phyloP scores from a whole-genome alignment of 2,329 filamentous ascomycete species.

The Botryotinia calthae region DNA sequence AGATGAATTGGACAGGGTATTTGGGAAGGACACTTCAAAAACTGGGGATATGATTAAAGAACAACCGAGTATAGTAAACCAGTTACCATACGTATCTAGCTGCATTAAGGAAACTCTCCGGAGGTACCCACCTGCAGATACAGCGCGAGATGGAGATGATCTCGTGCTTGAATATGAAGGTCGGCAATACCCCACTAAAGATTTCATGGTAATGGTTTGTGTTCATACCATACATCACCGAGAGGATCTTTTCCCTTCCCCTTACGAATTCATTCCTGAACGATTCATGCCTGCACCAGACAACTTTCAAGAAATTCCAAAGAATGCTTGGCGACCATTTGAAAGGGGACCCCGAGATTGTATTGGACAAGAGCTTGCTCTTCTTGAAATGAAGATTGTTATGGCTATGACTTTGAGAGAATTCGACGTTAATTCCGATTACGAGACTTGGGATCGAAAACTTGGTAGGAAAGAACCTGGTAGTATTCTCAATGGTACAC shows the following conservation, averaged over 20 bases:
- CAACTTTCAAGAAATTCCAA: slow-evolving; percentile 31
- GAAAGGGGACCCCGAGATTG: slow-evolving; percentile 55
- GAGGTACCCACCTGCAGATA: slow-evolving; percentile 28
- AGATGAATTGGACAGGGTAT: slow-evolving; percentile 29
- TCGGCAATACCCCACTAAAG: slow-evolving; percentile 22
- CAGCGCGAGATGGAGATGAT: slow-evolving; percentile 23
- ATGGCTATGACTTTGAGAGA: slow-evolving; percentile 41
- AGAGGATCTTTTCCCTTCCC: slow-evolving; percentile 43
- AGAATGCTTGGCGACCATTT: slow-evolving; percentile 54
- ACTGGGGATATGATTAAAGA: slow-evolving; percentile 20
- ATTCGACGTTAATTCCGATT: slow-evolving; percentile 15
- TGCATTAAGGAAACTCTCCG: slow-evolving; percentile 32
- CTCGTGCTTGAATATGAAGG: slow-evolving; percentile 16
- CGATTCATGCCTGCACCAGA: slow-evolving; percentile 43
- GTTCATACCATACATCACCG: slow-evolving; percentile 34
- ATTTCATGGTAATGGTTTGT: slow-evolving; percentile 25
- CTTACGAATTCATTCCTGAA: slow-evolving; percentile 48
- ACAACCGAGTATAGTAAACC: slow-evolving; percentile 26
- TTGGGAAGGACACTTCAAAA: slow-evolving; percentile 27
- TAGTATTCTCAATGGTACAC: slow-evolving; percentile 25
- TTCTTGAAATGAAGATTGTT: slow-evolving; percentile 48
- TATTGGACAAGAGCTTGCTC: slow-evolving; percentile 55
- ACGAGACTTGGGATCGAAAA: slow-evolving; percentile 27
- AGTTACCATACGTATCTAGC: slow-evolving; percentile 28
- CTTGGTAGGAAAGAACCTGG: slow-evolving; percentile 25